Evolutionary conservation across 768 basidiomycete species (phyloP).

Genomic region (Suillus placidus): DNA sequence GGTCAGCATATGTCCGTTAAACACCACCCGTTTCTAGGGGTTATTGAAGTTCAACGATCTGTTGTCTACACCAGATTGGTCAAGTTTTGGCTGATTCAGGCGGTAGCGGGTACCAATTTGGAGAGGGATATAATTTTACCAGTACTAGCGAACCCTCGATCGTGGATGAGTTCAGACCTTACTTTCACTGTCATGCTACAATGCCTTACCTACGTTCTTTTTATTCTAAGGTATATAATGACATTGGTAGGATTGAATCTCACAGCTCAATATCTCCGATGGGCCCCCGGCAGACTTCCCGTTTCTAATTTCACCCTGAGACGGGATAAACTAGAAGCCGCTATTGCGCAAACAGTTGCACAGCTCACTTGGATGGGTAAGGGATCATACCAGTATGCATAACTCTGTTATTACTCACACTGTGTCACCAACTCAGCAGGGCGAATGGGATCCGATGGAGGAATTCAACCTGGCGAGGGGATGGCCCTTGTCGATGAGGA

Average conservation of each 20-base stretch:
- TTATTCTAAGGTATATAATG: slow-evolving; percentile 6
- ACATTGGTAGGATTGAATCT: slow-evolving; percentile 1
- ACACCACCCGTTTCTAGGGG: background rate
- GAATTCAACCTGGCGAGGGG: background rate
- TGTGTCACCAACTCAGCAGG: background rate
- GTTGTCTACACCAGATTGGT: background rate
- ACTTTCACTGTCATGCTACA: background rate
- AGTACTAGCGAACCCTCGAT: background rate
- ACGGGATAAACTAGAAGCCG: background rate
- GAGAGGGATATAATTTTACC: too few relatives aligned
- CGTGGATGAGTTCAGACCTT: background rate
- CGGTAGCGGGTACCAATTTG: background rate
- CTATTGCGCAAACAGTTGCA: slow-evolving; percentile 1
- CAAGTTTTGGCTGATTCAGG: background rate
- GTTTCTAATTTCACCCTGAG: background rate
- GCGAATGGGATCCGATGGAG: background rate
- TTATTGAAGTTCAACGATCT: background rate
- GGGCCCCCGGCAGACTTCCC: background rate
- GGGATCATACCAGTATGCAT: background rate
- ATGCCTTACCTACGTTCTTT: background rate
- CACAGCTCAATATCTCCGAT: background rate
- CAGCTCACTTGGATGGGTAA: slow-evolving; percentile 1
- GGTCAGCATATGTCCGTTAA: background rate
- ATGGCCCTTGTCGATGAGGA: background rate
- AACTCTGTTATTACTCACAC: background rate